Base-by-base conservation (phyloP, 2,329 filamentous ascomycete species). In the Diaporthe sp. region DNA sequence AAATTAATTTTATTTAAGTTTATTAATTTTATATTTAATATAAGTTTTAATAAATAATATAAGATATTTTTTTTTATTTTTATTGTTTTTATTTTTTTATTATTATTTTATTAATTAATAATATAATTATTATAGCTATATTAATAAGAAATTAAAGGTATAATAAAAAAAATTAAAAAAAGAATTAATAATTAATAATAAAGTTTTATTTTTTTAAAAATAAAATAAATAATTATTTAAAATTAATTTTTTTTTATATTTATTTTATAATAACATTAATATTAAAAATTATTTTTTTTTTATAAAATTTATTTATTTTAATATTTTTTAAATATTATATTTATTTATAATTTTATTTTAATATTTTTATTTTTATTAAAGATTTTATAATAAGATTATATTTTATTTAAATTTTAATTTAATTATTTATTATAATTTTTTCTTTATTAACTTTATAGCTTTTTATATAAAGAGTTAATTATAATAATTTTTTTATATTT, bases 241-340 rank as follows among this genome's bases (percentile, higher is more conserved):
- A 4, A 58, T 58, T 60, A 60, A 22, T 60, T 22, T 60, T n/a
- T 1, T 60, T 13, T 13, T 39, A 60, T 60, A 60, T 7, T 60
- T 39, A 34, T 60, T 55, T 60, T 22, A 60, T 60, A 60, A 60
- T 60, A 39, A 34, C 6, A 60, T 22, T 60, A 60, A 60, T 37
- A 34, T 6, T 60, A 60, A 39, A 60, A 60, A 22, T 2, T 37
- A 37, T 15, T 60, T 4, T n/a, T 28, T 7, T 28, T 7, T n/a
- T 60, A 22, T 37, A 60, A 60, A 2, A 39, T 9, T 37, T 12
- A 60, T n/a, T 7, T 60, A 60, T 37, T 2, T 60, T 60, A 39
- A 13, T 37, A 60, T 4, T 8, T 37, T 13, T 6, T 60, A 37
- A 22, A 37, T 37, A 37, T 60, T 60, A 60, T 3, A n/a, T 5